Percentiles rank a stretch among this genome's conserved stretches.
Evolutionary conservation across 495 filamentous ascomycete species (phyloP).

Genomic region (Penicillium canariense): DNA sequence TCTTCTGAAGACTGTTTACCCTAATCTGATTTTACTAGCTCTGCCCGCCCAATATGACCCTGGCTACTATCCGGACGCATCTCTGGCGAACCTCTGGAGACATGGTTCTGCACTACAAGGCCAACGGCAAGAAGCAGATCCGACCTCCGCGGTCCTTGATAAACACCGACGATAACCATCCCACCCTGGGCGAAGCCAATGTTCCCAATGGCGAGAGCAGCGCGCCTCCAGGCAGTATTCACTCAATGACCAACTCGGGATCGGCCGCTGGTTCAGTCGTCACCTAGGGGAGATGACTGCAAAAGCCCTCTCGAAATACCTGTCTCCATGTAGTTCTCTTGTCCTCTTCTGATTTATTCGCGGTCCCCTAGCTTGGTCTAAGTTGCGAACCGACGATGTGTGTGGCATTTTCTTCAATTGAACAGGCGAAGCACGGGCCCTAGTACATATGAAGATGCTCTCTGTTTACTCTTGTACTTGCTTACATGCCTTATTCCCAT

Average conservation of each 20-base stretch:
- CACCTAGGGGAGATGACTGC: slow-evolving; percentile 11
- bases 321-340: slow-evolving; percentile 7
- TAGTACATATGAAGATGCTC: slow-evolving; percentile 23
- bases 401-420: neutral
- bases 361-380: neutral
- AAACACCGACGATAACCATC: slow-evolving; percentile 18
- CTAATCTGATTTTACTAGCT: slow-evolving; percentile 41
- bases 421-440: slow-evolving; percentile 12
- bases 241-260: slow-evolving; percentile 37
- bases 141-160: slow-evolving; percentile 23
- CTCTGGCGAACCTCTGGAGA: slow-evolving; percentile 92
- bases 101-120: slow-evolving; percentile 84
- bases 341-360: neutral
- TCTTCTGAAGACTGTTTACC: neutral
- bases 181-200: slow-evolving; percentile 5
- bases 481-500: slow-evolving; percentile 7
- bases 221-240: slow-evolving; percentile 34
- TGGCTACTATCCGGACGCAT: slow-evolving; percentile 85
- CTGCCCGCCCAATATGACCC: slow-evolving; percentile 73
- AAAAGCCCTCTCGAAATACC: neutral
- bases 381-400: neutral
- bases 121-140: slow-evolving; percentile 71
- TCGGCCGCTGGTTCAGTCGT: slow-evolving; percentile 32
- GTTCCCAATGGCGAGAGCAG: slow-evolving; percentile 23
- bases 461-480: slow-evolving; percentile 15